Conservation (phyloP, 495 filamentous ascomycete species). For the Daldinia caldariorum region DNA sequence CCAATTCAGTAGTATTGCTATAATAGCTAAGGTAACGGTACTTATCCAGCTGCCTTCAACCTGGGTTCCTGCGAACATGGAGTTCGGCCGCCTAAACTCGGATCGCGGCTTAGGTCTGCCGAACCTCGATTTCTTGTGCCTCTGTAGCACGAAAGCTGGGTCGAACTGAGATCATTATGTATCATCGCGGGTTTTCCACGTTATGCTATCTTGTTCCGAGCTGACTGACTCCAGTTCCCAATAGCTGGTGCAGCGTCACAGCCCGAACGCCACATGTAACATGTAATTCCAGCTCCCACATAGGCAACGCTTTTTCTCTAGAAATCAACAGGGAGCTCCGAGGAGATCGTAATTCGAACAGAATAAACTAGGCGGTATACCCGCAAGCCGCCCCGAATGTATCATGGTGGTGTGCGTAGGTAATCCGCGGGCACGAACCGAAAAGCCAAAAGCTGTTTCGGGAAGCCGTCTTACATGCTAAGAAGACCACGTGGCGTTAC, state of each 20-base stretch:
- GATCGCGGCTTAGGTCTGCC: constrained; percentile 27
- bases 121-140: constrained; percentile 10
- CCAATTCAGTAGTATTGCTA: background rate
- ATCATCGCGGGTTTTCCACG: constrained; percentile 9
- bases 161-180: background rate
- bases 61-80: constrained; percentile 9
- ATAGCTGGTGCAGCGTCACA: background rate
- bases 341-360: background rate
- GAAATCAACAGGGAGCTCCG: constrained; percentile 11
- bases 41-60: background rate
- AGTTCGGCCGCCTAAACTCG: constrained; percentile 3
- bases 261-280: constrained; percentile 18
- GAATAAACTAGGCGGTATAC: constrained; percentile 11
- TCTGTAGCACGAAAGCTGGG: constrained; percentile 10
- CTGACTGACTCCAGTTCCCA: constrained; percentile 13
- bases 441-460: constrained; percentile 3
- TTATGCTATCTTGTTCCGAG: constrained; percentile 7
- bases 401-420: background rate
- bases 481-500: constrained; percentile 37
- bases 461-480: constrained; percentile 3
- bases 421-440: constrained; percentile 13
- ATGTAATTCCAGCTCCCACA: constrained; percentile 13
- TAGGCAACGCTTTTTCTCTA: constrained; percentile 2
- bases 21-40: constrained; percentile 1
- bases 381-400: constrained; percentile 14